phyloP scores from a whole-genome alignment of 1,284 basidiomycete genomes.

The Apiotrichum siamense region DNA sequence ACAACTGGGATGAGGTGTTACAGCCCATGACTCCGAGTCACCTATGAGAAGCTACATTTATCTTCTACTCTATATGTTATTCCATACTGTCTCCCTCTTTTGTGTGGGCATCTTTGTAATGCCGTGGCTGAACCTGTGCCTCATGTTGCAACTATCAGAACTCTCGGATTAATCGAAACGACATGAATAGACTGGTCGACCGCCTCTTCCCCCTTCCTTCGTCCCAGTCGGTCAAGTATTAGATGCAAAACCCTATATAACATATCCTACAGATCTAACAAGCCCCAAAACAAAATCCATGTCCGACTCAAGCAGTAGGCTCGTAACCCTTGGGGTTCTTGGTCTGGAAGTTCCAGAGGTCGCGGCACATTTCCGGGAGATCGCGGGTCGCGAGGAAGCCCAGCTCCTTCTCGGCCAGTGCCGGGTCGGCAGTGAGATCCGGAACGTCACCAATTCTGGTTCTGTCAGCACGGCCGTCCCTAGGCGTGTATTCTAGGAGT shows the following conservation, averaged over 20 bases:
- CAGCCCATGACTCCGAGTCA: conserved; percentile 38
- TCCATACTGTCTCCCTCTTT: not conserved
- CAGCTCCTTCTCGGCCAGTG: conserved; percentile 86
- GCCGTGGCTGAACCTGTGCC: too few relatives aligned
- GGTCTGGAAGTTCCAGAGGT: conserved; percentile 89
- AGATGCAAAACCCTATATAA: too few relatives aligned
- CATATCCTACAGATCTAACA: not conserved
- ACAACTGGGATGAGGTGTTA: conserved; percentile 38
- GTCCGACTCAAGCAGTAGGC: conserved; percentile 3
- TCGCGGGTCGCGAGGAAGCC: conserved; percentile 80
- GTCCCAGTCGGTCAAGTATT: too few relatives aligned
- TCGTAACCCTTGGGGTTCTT: conserved; percentile 72
- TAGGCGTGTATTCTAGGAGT: not conserved
- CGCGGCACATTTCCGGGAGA: conserved; percentile 81
- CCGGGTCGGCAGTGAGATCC: conserved; percentile 89
- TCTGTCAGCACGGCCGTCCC: not conserved
- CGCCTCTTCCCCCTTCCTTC: too few relatives aligned
- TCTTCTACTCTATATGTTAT: conserved; percentile 1
- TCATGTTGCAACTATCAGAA: too few relatives aligned
- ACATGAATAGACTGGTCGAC: too few relatives aligned
- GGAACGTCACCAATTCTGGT: conserved; percentile 89
- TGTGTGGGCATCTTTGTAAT: too few relatives aligned
- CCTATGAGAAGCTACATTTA: conserved; percentile 42
- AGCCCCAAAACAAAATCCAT: not conserved
- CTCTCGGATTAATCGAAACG: too few relatives aligned